Evolutionary conservation across 352 stramenopile species (phyloP).

Genomic region (Phytopythium ostracodes): DNA sequence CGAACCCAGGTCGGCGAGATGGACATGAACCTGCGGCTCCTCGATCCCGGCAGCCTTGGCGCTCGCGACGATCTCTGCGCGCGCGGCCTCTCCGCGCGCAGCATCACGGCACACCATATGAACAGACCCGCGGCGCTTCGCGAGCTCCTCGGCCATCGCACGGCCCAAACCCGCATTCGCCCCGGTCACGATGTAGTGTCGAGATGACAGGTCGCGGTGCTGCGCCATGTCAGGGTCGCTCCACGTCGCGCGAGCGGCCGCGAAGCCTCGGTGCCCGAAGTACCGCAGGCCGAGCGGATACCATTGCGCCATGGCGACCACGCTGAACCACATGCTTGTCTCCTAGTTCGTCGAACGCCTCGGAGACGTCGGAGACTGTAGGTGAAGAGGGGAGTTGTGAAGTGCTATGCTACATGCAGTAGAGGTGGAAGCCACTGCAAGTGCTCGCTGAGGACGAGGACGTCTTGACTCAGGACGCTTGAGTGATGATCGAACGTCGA

Average conservation of each 20-base stretch:
- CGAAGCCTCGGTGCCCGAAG: conserved; percentile 32
- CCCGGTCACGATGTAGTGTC: conserved; percentile 47
- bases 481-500: neutral
- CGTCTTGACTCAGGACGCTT: no score
- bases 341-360: neutral
- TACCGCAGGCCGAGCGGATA: conserved; percentile 27
- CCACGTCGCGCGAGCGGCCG: conserved; percentile 24
- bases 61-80: conserved; percentile 30
- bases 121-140: conserved; percentile 29
- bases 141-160: conserved; percentile 33
- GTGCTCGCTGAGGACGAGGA: no score
- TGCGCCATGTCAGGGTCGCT: conserved; percentile 29
- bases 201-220: conserved; percentile 30
- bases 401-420: no score
- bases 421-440: no score
- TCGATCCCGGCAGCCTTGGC: conserved; percentile 24
- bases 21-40: conserved; percentile 27
- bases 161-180: conserved; percentile 42
- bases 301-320: conserved; percentile 37
- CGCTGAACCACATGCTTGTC: conserved; percentile 31
- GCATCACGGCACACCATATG: conserved; percentile 48
- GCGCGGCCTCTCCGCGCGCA: conserved; percentile 27
- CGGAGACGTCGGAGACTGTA: neutral
- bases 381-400: neutral
- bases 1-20: conserved; percentile 42